A percentile compares a stretch with the other conserved stretches of the same genome.
Evolutionary conservation across 2,329 filamentous ascomycete species (phyloP).

Genomic region (Colletotrichum sp.): DNA sequence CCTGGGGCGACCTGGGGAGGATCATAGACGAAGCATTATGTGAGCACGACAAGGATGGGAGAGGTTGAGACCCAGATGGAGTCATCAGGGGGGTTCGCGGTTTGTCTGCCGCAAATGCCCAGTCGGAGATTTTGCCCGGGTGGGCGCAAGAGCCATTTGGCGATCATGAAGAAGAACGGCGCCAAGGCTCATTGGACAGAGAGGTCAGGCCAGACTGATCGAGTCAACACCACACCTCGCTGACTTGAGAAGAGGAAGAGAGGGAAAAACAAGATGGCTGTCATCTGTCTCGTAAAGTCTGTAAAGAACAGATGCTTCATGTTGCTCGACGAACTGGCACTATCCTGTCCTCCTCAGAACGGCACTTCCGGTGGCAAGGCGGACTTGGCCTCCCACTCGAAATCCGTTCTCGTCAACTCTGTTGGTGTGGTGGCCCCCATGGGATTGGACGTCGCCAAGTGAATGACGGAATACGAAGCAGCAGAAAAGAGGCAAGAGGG

Average conservation of each 20-base stretch:
- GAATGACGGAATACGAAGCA: neutral
- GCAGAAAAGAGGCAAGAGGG: neutral
- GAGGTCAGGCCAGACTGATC: neutral
- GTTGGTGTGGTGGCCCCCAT: neutral
- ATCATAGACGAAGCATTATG: neutral
- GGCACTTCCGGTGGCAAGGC: neutral
- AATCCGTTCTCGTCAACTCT: neutral
- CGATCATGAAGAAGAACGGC: neutral
- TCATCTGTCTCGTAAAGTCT: neutral
- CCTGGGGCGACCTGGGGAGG: neutral
- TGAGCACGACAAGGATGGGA: neutral
- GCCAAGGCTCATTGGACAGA: neutral
- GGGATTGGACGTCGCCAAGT: neutral
- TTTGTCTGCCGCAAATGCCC: neutral
- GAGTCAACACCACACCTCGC: neutral
- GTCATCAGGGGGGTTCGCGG: neutral
- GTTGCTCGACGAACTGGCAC: neutral
- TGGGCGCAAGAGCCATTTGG: neutral
- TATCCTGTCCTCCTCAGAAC: neutral
- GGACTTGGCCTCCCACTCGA: neutral
- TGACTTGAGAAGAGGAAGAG: neutral
- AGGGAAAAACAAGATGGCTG: neutral
- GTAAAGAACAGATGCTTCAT: constrained; percentile 4
- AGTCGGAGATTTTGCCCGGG: neutral
- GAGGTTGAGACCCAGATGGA: neutral